phyloP scores from a whole-genome alignment of 768 basidiomycete species.

The Rhodosporidiobolus odoratus region DNA sequence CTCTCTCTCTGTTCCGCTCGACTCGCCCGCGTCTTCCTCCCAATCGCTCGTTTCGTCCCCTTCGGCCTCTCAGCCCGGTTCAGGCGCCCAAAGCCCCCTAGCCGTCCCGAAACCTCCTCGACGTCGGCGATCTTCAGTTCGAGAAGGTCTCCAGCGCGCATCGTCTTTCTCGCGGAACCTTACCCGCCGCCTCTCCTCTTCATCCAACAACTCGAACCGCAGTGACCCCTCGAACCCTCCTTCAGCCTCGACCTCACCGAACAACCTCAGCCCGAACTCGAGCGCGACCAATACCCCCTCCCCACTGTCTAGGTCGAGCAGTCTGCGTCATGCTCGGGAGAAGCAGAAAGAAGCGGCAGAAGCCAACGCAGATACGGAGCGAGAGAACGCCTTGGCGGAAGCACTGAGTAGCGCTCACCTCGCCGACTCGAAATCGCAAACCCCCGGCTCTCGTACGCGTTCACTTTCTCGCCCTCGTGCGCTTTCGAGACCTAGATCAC shows the following conservation, averaged over 20 bases:
- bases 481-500: neutral
- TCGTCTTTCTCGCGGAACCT: slow-evolving; percentile 4
- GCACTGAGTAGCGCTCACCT: too few species aligned
- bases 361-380: too few species aligned
- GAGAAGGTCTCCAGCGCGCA: slow-evolving; percentile 2
- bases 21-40: neutral
- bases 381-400: too few species aligned
- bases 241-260: neutral
- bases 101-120: neutral
- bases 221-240: neutral
- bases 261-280: too few species aligned
- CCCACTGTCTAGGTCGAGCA: too few species aligned
- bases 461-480: neutral
- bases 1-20: neutral
- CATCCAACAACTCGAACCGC: neutral
- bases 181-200: neutral
- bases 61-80: neutral
- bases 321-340: too few species aligned
- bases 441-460: too few species aligned
- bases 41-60: too few species aligned
- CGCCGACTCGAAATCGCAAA: too few species aligned
- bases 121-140: neutral
- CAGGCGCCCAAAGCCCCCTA: neutral
- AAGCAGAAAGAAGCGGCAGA: too few species aligned
- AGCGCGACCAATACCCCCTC: too few species aligned